Conservation (phyloP, 1,284 basidiomycete genomes). For the Rhodotorula sp. region DNA sequence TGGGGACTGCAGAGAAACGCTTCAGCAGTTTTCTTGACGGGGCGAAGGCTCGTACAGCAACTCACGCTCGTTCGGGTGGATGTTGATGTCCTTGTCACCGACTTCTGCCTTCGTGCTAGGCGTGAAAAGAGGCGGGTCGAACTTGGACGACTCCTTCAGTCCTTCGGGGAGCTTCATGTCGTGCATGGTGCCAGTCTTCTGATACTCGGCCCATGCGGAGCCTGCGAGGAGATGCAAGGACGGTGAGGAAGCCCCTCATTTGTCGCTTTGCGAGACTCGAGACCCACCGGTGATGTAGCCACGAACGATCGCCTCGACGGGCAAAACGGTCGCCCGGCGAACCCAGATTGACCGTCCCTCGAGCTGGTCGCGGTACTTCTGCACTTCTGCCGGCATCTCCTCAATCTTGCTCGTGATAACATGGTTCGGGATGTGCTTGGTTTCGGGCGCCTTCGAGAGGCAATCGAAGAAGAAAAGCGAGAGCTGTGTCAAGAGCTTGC, state of each 20-base stretch:
- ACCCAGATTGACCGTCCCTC: constrained; percentile 89
- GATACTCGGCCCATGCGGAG: constrained; percentile 94
- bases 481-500: constrained; percentile 81
- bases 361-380: constrained; percentile 62
- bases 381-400: constrained; percentile 71
- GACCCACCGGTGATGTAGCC: constrained; percentile 84
- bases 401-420: constrained; percentile 71
- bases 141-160: constrained; percentile 78
- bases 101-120: constrained; percentile 96
- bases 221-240: constrained; percentile 56
- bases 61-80: constrained; percentile 81
- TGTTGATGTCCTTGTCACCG: constrained; percentile 95
- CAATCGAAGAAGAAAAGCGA: constrained; percentile 95
- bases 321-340: constrained; percentile 80
- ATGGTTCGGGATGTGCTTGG: constrained; percentile 69
- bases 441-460: constrained; percentile 57
- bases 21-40: not conserved
- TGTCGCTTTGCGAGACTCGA: not conserved
- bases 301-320: constrained; percentile 94
- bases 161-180: constrained; percentile 73
- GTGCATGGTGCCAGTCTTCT: constrained; percentile 82
- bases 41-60: not conserved
- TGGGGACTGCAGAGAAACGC: constrained; percentile 44
- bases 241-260: too few relatives aligned
- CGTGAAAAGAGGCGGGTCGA: constrained; percentile 84